These are phyloP conservation scores for Lasiosphaeris hirsuta DNA, from an alignment of 495 filamentous ascomycete genomes.

Conservation along the genomic window DNA sequence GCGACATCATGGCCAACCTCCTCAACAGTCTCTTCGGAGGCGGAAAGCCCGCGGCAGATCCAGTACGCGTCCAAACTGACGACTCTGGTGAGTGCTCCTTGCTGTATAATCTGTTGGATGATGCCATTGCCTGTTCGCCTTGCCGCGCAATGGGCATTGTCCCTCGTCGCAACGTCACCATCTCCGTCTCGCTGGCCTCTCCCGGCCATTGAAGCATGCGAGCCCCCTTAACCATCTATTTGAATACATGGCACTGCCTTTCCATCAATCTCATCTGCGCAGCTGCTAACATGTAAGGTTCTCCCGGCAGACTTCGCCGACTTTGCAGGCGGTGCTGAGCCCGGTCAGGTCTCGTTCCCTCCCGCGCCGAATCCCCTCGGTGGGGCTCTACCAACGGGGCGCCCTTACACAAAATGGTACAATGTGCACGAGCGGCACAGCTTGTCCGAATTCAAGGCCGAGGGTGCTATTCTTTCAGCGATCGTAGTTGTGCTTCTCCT, in stretches of 20 bases:
- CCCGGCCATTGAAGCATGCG: neutral
- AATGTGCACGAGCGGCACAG: constrained; percentile 86
- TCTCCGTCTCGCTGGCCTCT: no score
- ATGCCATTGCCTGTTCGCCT: no score
- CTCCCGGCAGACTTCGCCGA: constrained; percentile 66
- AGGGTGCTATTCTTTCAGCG: constrained; percentile 75
- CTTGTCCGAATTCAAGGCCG: constrained; percentile 76
- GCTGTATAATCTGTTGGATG: neutral
- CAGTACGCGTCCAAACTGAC: constrained; percentile 38
- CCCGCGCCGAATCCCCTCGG: constrained; percentile 29
- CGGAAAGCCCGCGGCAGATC: constrained; percentile 50
- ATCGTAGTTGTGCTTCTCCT: constrained; percentile 70
- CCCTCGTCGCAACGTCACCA: no score
- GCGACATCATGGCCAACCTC: constrained; percentile 60
- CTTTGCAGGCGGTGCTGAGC: constrained; percentile 65
- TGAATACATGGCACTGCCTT: no score
- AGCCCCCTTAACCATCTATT: neutral
- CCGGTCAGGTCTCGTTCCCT: constrained; percentile 46
- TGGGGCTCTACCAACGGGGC: constrained; percentile 42
- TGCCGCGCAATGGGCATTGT: no score
- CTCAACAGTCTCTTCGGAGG: constrained; percentile 67
- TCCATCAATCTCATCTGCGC: no score
- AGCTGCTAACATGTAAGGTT: constrained; percentile 8
- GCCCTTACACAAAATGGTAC: constrained; percentile 91
- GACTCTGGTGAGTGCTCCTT: constrained; percentile 57